Percentiles rank a stretch among this genome's conserved stretches.
These are phyloP conservation scores for Rhodomyrtus tomentosa DNA, from an alignment of 345 rosid genomes.

Conservation along the genomic window DNA sequence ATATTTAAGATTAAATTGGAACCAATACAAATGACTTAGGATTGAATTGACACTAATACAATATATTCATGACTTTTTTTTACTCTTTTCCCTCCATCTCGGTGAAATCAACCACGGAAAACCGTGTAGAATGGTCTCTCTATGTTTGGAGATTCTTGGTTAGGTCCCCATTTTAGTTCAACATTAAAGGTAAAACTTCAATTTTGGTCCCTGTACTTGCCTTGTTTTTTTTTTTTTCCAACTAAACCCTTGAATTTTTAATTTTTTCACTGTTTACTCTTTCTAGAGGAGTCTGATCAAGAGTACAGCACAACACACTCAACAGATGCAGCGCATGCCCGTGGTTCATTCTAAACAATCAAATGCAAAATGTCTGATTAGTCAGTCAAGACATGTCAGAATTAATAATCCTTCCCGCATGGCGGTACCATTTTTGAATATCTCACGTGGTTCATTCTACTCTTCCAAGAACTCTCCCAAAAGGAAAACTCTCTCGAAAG, in stretches of 20 bases:
- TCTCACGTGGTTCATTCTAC: too few relatives aligned
- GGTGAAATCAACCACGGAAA: neutral
- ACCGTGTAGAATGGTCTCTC: neutral
- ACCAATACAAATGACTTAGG: too few relatives aligned
- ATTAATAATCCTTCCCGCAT: too few relatives aligned
- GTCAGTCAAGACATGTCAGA: neutral
- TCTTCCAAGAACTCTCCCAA: too few relatives aligned
- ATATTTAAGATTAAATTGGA: too few relatives aligned
- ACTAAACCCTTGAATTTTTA: neutral
- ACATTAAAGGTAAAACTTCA: neutral
- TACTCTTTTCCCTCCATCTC: too few relatives aligned
- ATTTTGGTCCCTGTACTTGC: neutral
- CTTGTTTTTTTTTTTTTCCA: neutral
- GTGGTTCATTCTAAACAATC: too few relatives aligned
- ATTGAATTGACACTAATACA: too few relatives aligned
- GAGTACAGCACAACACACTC: neutral
- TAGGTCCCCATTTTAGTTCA: neutral
- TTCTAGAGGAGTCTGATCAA: neutral
- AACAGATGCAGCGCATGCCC: neutral
- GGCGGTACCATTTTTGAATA: too few relatives aligned
- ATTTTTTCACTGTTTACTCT: neutral
- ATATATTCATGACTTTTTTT: too few relatives aligned
- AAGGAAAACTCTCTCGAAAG: too few relatives aligned
- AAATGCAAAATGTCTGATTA: too few relatives aligned
- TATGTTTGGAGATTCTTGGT: neutral